Evolutionary conservation across 306 rosid genomes (phyloP), one percentile per base, ranked within the genome.

Genomic region (Pterocarpus macrocarpus): DNA sequence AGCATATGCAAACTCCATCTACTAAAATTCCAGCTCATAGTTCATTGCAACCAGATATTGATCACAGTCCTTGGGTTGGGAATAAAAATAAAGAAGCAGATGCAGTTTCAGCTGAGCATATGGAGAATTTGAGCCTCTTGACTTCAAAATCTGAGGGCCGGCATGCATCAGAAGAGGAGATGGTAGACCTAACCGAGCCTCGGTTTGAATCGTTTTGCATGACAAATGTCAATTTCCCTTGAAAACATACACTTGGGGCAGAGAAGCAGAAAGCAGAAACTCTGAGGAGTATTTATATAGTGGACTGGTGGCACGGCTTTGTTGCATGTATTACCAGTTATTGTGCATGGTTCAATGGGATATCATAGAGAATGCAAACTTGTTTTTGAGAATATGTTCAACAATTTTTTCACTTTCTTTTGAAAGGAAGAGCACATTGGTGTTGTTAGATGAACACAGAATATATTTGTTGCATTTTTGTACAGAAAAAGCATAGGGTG

Each of bases 161-260:
- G 86, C 85, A 63, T 62, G 82, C 86, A 76, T 47, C 84, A 2
- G 94, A 92, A 72, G 94, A 89, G 76, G 97, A 91, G 81, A 85
- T 65, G 12, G 97, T 96, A 33, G 99, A 96, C 91, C 78, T 96
- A 73, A 89, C 94, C 3, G 98, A 96, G 87, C 99, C 99, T 14
- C 89, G 97, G 82, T 87, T 86, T 2, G 97, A 96, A 84, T 85
- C 98, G 49, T 96, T 96, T 81, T 80, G 90, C 82, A 52, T 95
- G 78, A 73, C 82, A 82, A 88, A 85, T 85, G 80, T 53, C 76
- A 79, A 76, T 53, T 74, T 86, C 32, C 63, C 85, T 16, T 80
- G 86, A 88, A 57, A 55, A 79, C 64, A 55, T 4, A 30, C 32
- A 45, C 71, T 50, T 8, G 12, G 84, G 22, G 38, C 50, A 64